Conservation (phyloP, 495 filamentous ascomycete species). For the Aspergillus mulundensis region DNA sequence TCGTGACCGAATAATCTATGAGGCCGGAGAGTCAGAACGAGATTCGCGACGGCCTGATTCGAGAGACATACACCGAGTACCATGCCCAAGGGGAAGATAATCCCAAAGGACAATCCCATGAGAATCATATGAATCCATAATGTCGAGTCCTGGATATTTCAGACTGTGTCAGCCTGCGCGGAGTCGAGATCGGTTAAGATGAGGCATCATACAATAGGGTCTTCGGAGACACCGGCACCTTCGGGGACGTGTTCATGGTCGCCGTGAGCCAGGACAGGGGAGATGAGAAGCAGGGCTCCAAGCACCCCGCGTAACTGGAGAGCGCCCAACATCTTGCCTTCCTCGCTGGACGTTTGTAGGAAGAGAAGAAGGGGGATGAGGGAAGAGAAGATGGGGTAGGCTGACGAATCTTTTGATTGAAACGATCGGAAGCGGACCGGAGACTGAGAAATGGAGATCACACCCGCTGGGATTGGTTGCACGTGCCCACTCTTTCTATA, state of each 20-base stretch:
- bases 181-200: neutral
- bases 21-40: neutral
- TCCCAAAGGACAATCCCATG: conserved; percentile 82
- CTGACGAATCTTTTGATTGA: conserved; percentile 1
- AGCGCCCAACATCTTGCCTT: conserved; percentile 15
- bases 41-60: neutral
- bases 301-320: conserved; percentile 11
- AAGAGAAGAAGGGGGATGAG: conserved; percentile 1
- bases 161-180: conserved; percentile 6
- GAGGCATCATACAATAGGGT: conserved; percentile 66
- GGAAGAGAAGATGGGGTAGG: conserved; percentile 11
- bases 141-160: conserved; percentile 59
- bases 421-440: neutral
- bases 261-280: conserved; percentile 57
- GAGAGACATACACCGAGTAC: conserved; percentile 68
- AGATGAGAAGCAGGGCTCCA: conserved; percentile 29
- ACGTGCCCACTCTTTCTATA: neutral
- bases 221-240: conserved; percentile 67
- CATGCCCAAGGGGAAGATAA: conserved; percentile 94
- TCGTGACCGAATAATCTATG: conserved; percentile 77
- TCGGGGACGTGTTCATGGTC: conserved; percentile 73
- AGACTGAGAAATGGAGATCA: conserved; percentile 7
- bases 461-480: conserved; percentile 17
- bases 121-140: conserved; percentile 92
- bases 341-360: neutral